Evolutionary conservation across 306 rosid genomes (phyloP).

Genomic region (Begonia masoniana): DNA sequence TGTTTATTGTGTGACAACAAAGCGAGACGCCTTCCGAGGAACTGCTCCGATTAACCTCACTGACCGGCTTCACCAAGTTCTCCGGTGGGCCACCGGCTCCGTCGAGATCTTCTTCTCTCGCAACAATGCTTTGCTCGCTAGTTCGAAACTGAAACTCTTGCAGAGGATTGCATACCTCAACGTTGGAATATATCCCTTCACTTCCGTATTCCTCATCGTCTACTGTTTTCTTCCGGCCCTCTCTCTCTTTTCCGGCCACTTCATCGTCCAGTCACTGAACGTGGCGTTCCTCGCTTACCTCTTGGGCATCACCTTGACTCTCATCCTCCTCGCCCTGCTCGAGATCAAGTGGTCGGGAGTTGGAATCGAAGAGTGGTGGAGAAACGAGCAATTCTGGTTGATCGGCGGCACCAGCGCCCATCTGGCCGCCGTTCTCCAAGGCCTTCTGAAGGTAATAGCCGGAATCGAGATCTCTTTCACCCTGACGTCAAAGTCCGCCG

Average conservation of each 20-base stretch:
- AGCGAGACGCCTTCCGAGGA: slow-evolving; percentile 98
- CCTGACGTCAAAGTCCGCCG: slow-evolving; percentile 77
- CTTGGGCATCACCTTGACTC: slow-evolving; percentile 50
- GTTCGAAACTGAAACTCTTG: slow-evolving; percentile 68
- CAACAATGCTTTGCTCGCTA: slow-evolving; percentile 78
- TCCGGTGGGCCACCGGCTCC: slow-evolving; percentile 97
- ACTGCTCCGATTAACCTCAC: slow-evolving; percentile 95
- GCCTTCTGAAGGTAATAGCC: slow-evolving; percentile 76
- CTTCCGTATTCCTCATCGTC: slow-evolving; percentile 87
- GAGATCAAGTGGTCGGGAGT: slow-evolving; percentile 94
- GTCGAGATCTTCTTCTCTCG: slow-evolving; percentile 96
- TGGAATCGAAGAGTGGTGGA: slow-evolving; percentile 97
- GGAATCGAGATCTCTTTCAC: slow-evolving; percentile 96
- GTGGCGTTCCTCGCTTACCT: slow-evolving; percentile 83
- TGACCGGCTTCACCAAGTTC: slow-evolving; percentile 91
- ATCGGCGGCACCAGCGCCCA: slow-evolving; percentile 98
- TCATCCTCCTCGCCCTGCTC: slow-evolving; percentile 75
- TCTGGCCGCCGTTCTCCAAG: slow-evolving; percentile 93
- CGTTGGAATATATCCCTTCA: slow-evolving; percentile 93
- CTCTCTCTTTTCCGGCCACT: slow-evolving; percentile 89
- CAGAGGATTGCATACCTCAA: slow-evolving; percentile 84
- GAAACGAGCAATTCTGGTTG: slow-evolving; percentile 96
- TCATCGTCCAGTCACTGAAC: slow-evolving; percentile 72
- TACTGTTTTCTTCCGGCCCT: slow-evolving; percentile 97
- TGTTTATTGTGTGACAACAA: slow-evolving; percentile 84